These are phyloP conservation scores for Suillus brevipes DNA, from an alignment of 768 basidiomycete species.

Conservation along the genomic window DNA sequence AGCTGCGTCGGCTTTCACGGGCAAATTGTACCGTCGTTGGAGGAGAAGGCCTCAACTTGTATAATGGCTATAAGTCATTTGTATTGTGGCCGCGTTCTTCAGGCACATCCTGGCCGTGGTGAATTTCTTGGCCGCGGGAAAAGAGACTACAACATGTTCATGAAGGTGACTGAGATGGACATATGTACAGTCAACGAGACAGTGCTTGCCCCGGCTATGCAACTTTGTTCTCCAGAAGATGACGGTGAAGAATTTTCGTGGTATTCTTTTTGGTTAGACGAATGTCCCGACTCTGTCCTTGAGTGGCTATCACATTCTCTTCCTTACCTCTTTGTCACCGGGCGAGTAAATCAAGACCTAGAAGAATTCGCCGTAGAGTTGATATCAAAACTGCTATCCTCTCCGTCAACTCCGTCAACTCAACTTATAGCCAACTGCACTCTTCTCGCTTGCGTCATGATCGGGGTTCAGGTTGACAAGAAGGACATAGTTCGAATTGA, in stretches of 20 bases:
- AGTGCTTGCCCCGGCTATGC: background rate
- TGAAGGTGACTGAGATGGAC: background rate
- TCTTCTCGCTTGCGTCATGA: background rate
- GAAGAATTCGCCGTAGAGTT: background rate
- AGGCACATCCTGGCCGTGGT: background rate
- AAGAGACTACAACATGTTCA: background rate
- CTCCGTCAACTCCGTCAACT: background rate
- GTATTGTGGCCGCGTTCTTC: background rate
- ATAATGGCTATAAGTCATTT: background rate
- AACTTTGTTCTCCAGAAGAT: background rate
- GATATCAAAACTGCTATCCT: background rate
- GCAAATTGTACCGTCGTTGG: background rate
- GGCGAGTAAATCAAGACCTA: background rate
- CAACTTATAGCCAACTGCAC: background rate
- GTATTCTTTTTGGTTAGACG: background rate
- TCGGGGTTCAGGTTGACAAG: background rate
- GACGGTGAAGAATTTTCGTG: accelerated
- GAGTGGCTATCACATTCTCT: background rate
- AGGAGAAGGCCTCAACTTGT: background rate
- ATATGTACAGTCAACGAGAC: background rate
- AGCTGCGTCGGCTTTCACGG: background rate
- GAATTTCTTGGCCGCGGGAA: background rate
- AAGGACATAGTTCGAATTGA: background rate
- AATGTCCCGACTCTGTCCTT: background rate
- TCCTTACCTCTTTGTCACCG: background rate